Conservation (phyloP, 2,329 filamentous ascomycete species). For the Diaporthe sp. region DNA sequence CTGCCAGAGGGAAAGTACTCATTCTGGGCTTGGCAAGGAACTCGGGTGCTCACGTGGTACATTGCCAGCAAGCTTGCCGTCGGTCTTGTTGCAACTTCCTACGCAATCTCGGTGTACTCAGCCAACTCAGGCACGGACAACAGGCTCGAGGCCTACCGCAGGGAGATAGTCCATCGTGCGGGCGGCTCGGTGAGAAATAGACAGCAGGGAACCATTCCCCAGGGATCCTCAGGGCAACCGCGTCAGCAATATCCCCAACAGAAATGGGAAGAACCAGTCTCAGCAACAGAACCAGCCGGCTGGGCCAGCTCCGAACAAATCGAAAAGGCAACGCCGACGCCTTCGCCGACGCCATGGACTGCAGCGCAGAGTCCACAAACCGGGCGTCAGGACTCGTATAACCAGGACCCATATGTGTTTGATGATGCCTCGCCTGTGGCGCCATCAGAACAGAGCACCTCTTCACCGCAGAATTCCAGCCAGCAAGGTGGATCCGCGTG, state of each 20-base stretch:
- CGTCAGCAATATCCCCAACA: background rate
- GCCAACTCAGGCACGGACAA: conserved; percentile 30
- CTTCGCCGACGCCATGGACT: conserved; percentile 26
- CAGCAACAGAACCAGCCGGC: conserved; percentile 9
- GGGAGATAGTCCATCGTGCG: conserved; percentile 18
- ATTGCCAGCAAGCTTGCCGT: conserved; percentile 46
- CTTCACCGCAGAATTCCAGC: background rate
- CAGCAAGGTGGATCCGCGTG: conserved; percentile 40
- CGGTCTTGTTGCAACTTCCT: conserved; percentile 49
- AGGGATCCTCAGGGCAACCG: background rate
- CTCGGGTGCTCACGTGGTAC: conserved; percentile 54
- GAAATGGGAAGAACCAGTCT: background rate
- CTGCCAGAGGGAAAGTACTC: conserved; percentile 47
- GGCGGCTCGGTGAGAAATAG: background rate
- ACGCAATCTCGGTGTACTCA: conserved; percentile 45
- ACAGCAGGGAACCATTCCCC: background rate
- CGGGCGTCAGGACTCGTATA: conserved; percentile 1
- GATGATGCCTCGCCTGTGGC: conserved; percentile 43
- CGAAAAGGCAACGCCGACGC: conserved; percentile 19
- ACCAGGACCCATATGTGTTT: conserved; percentile 34
- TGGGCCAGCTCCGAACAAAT: conserved; percentile 31
- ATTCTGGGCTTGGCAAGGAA: conserved; percentile 52
- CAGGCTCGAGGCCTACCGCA: conserved; percentile 35
- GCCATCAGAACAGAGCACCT: conserved; percentile 21
- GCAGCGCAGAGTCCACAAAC: conserved; percentile 10